A percentile compares a stretch with the other conserved stretches of the same genome.
phyloP scores from a whole-genome alignment of 371 early-diverging fungal species.

The Mortierella polycephala region DNA sequence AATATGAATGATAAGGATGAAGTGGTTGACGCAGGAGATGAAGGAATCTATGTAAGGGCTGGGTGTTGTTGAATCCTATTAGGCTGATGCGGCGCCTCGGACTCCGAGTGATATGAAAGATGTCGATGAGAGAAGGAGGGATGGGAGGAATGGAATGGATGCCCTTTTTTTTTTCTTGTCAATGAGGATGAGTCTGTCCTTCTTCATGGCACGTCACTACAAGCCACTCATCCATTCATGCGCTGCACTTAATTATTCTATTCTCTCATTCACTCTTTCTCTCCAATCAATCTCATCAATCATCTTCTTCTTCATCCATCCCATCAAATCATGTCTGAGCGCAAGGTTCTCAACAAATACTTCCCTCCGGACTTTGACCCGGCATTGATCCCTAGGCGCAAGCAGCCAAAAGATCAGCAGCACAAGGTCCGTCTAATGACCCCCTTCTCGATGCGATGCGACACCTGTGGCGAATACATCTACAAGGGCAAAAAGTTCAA shows the following conservation, averaged over 20 bases:
- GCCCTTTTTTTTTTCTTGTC: background rate
- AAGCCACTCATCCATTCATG: too few relatives aligned
- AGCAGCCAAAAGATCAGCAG: conserved; percentile 82
- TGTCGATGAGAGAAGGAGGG: background rate
- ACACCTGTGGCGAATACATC: conserved; percentile 95
- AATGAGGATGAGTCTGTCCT: too few relatives aligned
- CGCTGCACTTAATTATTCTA: too few relatives aligned
- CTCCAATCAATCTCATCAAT: too few relatives aligned
- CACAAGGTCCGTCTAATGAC: conserved; percentile 97
- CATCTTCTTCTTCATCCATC: background rate
- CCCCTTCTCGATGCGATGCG: conserved; percentile 98
- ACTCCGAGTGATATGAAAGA: too few relatives aligned
- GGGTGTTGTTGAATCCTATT: too few relatives aligned
- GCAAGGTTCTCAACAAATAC: conserved; percentile 93
- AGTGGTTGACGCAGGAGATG: background rate
- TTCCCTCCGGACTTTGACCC: conserved; percentile 97
- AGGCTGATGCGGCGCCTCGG: too few relatives aligned
- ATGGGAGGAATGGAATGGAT: background rate
- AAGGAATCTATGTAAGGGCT: too few relatives aligned
- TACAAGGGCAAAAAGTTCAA: conserved; percentile 98
- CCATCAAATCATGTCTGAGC: conserved; percentile 72
- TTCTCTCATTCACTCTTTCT: too few relatives aligned
- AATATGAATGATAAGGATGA: background rate
- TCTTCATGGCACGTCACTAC: too few relatives aligned
- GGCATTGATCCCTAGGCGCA: conserved; percentile 74